Evolutionary conservation across 2,329 filamentous ascomycete species (phyloP).

Genomic region (Metarhizium rileyi): DNA sequence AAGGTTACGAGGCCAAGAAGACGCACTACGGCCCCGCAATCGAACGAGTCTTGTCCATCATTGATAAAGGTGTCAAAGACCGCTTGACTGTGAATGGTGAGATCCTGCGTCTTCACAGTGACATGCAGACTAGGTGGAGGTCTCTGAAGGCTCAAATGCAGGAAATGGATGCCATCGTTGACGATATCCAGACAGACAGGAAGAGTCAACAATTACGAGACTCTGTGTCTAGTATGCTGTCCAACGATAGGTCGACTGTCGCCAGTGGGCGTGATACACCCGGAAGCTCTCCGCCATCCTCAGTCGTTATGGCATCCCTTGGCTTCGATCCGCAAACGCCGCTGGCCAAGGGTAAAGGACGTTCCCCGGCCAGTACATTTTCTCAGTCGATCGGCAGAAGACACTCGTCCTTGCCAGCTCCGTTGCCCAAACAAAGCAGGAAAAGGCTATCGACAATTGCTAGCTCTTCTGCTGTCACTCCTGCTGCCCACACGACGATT

Average conservation of each 20-base stretch:
- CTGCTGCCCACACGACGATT: constrained; percentile 24
- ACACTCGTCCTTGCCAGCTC: constrained; percentile 38
- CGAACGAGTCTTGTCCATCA: constrained; percentile 81
- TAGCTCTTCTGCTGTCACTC: constrained; percentile 41
- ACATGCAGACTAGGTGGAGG: constrained; percentile 77
- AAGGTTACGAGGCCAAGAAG: constrained; percentile 92
- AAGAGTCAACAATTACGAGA: constrained; percentile 73
- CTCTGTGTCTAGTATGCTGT: constrained; percentile 86
- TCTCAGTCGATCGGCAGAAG: constrained; percentile 36
- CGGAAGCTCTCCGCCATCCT: constrained; percentile 55
- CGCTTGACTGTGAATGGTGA: constrained; percentile 95
- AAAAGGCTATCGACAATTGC: constrained; percentile 39
- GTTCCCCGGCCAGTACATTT: constrained; percentile 37
- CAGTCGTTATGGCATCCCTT: constrained; percentile 48
- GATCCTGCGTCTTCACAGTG: constrained; percentile 74
- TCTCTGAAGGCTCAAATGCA: constrained; percentile 65
- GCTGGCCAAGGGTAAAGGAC: constrained; percentile 31
- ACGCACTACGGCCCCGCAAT: constrained; percentile 90
- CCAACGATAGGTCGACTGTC: constrained; percentile 64
- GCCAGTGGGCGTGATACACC: constrained; percentile 63
- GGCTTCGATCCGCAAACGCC: constrained; percentile 40
- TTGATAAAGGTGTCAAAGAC: constrained; percentile 90
- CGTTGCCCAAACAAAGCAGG: constrained; percentile 28
- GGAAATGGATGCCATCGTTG: constrained; percentile 65
- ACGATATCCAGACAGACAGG: constrained; percentile 56